Evolutionary conservation across 106 monocot genomes (phyloP).

Genomic region (Dioscorea zingiberensis): DNA sequence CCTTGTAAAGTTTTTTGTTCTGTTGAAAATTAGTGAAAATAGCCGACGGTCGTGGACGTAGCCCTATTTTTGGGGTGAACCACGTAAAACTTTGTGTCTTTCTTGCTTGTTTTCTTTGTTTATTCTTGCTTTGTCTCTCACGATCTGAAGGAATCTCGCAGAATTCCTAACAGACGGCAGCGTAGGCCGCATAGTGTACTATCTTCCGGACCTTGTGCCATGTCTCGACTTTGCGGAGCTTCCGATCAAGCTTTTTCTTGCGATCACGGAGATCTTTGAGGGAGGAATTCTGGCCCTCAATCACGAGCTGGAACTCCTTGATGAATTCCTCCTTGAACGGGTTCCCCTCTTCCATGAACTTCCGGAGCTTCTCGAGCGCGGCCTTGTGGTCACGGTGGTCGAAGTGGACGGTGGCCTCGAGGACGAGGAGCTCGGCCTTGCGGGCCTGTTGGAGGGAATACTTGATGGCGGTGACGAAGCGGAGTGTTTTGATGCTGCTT

Average conservation of each 20-base stretch:
- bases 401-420: constrained; percentile 28
- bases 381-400: neutral
- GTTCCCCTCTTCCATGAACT: constrained; percentile 28
- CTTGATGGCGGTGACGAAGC: constrained; percentile 45
- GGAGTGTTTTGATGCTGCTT: constrained; percentile 36
- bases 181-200: constrained; percentile 29
- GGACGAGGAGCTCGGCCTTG: constrained; percentile 29
- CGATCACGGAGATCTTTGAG: constrained; percentile 22
- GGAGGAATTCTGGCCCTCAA: constrained; percentile 31
- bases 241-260: constrained; percentile 40
- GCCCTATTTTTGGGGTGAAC: no score
- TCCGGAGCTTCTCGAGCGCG: constrained; percentile 28
- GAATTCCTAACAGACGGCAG: no score
- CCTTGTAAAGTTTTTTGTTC: no score
- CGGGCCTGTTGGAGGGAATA: constrained; percentile 36
- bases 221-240: constrained; percentile 21
- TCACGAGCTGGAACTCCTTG: constrained; percentile 26
- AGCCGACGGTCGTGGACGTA: no score
- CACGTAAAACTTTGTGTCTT: no score
- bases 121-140: no score
- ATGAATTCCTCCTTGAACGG: constrained; percentile 54
- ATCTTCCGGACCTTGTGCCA: constrained; percentile 44
- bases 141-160: no score
- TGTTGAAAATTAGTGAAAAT: no score
- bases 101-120: no score